Base-by-base conservation (phyloP, 306 rosid species). In the Betula pendula region DNA sequence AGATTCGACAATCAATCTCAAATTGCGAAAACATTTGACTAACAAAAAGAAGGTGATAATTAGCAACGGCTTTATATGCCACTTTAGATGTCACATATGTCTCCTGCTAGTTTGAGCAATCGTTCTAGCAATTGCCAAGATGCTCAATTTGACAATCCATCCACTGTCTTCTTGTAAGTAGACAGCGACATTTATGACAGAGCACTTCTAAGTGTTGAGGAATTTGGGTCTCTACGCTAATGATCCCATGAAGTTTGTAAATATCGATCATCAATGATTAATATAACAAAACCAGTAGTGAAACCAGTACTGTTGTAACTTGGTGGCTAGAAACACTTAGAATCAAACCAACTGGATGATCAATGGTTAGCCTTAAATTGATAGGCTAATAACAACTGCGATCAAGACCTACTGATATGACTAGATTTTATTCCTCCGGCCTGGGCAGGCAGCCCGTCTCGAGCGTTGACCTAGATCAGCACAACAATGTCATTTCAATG, bases 1-100 rank as follows among this genome's bases (percentile, higher is more conserved):
- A 25, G 56, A 24, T 1, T n/a, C 60, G 4, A 2, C 27, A 13
- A 25, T 25, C 19, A 14, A 14, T 1, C 2, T 5, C 2, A 22
- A 24, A 20, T 22, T 20, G 63, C 33, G 29, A 8, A 25, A 56
- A 24, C 12, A 56, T 0, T 56, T 24, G 63, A 24, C 63, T 56
- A 56, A 56, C 63, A 60, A 29, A 59, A 29, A 29, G 40, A 29
- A 60, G 19, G 27, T 6, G 27, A 60, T 29, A 29, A 60, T 60
- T 29, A 60, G 68, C 42, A 29, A 27, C 17, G 20, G 38, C 68
- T 60, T 31, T 15, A 27, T 60, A 60, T 60, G 68, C 68, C 68
- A 60, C 68, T 60, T 60, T 60, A 60, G 68, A 60, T 60, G 20
- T 60, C 42, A 60, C 68, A 60, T 0, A 60, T 29, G 65, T 58